Evolutionary conservation across 116 monocot species (phyloP).

Genomic region (Trichopus zeylanicus): DNA sequence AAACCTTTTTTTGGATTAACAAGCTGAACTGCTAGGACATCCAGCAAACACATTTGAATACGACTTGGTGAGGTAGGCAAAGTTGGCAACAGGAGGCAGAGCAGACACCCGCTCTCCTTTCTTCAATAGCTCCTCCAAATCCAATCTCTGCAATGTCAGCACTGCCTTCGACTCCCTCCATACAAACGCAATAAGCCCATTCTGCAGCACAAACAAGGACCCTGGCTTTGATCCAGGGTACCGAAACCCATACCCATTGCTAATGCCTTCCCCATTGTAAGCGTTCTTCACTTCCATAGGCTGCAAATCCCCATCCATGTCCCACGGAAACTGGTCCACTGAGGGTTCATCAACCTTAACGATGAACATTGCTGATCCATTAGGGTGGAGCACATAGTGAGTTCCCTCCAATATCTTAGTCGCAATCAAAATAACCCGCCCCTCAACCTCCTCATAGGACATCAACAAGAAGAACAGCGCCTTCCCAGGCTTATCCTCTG

Average conservation of each 20-base stretch:
- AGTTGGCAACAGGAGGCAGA: constrained; percentile 52
- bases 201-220: constrained; percentile 49
- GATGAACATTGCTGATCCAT: constrained; percentile 84
- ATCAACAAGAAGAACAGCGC: constrained; percentile 69
- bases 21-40: constrained; percentile 20
- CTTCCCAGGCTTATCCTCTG: constrained; percentile 54
- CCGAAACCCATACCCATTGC: constrained; percentile 74
- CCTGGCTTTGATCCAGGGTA: constrained; percentile 83
- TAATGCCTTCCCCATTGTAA: constrained; percentile 64
- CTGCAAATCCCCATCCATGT: constrained; percentile 22
- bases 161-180: constrained; percentile 70
- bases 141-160: constrained; percentile 58
- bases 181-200: constrained; percentile 70
- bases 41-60: constrained; percentile 78
- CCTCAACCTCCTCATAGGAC: constrained; percentile 51
- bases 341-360: constrained; percentile 45
- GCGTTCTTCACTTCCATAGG: constrained; percentile 31
- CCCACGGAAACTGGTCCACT: constrained; percentile 62
- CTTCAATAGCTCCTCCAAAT: constrained; percentile 54
- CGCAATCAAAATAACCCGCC: constrained; percentile 33
- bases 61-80: constrained; percentile 71
- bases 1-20: constrained; percentile 39
- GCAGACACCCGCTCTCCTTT: constrained; percentile 66
- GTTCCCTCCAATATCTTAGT: constrained; percentile 87
- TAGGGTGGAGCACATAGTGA: constrained; percentile 82